Evolutionary conservation across 2,329 filamentous ascomycete genomes (phyloP).

Genomic region (Penicillium sp.): DNA sequence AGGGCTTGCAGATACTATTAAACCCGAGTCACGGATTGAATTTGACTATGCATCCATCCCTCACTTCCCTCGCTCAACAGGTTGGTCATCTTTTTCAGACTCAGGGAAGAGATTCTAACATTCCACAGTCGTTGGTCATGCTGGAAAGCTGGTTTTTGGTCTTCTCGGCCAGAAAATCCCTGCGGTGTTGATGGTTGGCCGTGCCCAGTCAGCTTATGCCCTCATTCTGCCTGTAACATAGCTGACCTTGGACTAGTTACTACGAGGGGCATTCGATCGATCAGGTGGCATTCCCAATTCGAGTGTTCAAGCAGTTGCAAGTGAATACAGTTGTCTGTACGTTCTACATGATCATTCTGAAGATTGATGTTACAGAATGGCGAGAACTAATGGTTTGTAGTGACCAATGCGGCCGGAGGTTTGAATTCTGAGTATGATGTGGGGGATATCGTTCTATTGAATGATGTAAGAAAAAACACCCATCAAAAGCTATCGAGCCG

Average conservation of each 20-base stretch:
- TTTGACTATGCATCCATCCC: conserved; percentile 59
- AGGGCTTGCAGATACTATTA: conserved; percentile 57
- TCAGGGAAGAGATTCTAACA: conserved; percentile 7
- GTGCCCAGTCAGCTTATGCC: conserved; percentile 56
- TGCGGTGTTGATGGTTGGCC: conserved; percentile 61
- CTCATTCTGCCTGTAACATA: conserved; percentile 1
- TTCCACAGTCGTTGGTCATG: conserved; percentile 55
- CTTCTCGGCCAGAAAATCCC: conserved; percentile 55
- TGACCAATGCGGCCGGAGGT: conserved; percentile 66
- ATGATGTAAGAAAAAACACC: conserved; percentile 51
- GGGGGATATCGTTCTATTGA: conserved; percentile 63
- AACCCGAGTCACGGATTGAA: conserved; percentile 49
- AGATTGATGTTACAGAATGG: not conserved
- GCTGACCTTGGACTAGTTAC: conserved; percentile 46
- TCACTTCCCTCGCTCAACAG: conserved; percentile 59
- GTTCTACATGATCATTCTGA: conserved; percentile 12
- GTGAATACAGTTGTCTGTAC: conserved; percentile 58
- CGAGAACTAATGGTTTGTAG: conserved; percentile 30
- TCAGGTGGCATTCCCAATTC: conserved; percentile 60
- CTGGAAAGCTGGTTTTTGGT: conserved; percentile 63
- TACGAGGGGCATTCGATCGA: conserved; percentile 66
- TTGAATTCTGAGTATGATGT: conserved; percentile 62
- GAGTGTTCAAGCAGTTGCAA: conserved; percentile 61
- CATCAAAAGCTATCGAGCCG: not conserved
- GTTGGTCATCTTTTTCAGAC: conserved; percentile 35